Evolutionary conservation across 305 asterid genomes (phyloP).

Genomic region (Fraxinus sp.): DNA sequence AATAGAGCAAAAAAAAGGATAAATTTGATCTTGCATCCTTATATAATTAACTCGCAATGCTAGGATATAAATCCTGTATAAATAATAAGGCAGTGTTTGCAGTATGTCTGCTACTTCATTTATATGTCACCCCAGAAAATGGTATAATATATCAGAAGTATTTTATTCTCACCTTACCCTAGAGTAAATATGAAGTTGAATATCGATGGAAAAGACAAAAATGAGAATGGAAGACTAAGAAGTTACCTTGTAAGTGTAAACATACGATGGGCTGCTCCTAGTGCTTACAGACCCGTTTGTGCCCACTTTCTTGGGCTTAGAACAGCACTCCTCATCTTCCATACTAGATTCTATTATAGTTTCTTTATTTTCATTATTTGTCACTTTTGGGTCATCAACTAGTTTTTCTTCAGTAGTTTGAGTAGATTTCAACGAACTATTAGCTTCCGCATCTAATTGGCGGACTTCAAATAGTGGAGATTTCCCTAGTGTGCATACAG

Average conservation of each 20-base stretch:
- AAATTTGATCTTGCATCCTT: slow-evolving; percentile 17
- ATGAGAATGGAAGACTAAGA: slow-evolving; percentile 11
- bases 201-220: slow-evolving; percentile 8
- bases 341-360: slow-evolving; percentile 32
- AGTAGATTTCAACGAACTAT: slow-evolving; percentile 33
- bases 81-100: neutral
- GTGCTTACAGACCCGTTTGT: slow-evolving; percentile 34
- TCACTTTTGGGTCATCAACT: slow-evolving; percentile 29
- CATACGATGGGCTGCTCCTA: slow-evolving; percentile 51
- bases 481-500: slow-evolving; percentile 55
- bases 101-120: neutral
- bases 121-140: neutral
- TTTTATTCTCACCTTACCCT: neutral
- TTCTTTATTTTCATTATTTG: slow-evolving; percentile 24
- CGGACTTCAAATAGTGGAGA: slow-evolving; percentile 81
- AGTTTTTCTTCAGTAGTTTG: slow-evolving; percentile 32
- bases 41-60: neutral
- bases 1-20: slow-evolving; percentile 20
- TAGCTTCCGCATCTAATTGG: slow-evolving; percentile 44
- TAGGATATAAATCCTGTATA: neutral
- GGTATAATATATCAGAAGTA: neutral
- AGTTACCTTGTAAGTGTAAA: slow-evolving; percentile 73
- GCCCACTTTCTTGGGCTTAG: slow-evolving; percentile 42
- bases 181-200: neutral
- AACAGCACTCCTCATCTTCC: slow-evolving; percentile 41